Conservation (phyloP, 805 yeast species). For the Metschnikowia proteae region DNA sequence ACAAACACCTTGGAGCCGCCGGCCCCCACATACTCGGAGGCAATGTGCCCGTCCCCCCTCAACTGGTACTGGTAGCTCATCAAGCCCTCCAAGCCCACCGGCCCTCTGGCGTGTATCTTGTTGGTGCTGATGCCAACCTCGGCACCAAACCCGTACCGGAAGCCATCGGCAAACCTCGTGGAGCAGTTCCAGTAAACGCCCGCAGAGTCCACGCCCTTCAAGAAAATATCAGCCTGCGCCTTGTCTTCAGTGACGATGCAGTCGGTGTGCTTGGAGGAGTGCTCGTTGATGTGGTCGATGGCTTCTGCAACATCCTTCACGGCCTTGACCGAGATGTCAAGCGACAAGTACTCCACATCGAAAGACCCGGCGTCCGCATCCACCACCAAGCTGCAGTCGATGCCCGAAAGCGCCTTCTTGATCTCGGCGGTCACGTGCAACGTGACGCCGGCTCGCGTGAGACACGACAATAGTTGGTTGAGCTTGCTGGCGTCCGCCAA, state of each 20-base stretch:
- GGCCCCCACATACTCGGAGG: slow-evolving; percentile 86
- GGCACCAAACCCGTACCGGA: slow-evolving; percentile 96
- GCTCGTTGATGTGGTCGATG: slow-evolving; percentile 79
- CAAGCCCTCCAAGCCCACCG: slow-evolving; percentile 95
- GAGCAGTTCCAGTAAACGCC: slow-evolving; percentile 98
- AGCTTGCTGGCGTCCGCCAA: slow-evolving; percentile 23
- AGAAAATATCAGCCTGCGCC: slow-evolving; percentile 66
- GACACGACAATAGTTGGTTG: slow-evolving; percentile 30
- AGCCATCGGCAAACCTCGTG: slow-evolving; percentile 97
- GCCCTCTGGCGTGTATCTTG: slow-evolving; percentile 97
- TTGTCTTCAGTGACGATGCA: slow-evolving; percentile 78
- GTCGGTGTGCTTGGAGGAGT: slow-evolving; percentile 96
- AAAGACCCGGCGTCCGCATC: slow-evolving; percentile 67
- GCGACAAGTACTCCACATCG: slow-evolving; percentile 75
- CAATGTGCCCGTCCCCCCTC: slow-evolving; percentile 90
- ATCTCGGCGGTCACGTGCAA: slow-evolving; percentile 62
- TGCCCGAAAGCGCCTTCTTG: slow-evolving; percentile 25
- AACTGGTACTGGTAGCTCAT: slow-evolving; percentile 94
- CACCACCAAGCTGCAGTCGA: slow-evolving; percentile 30
- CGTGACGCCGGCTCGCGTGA: slow-evolving; percentile 66
- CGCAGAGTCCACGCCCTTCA: slow-evolving; percentile 86
- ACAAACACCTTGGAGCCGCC: slow-evolving; percentile 80
- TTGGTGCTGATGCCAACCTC: slow-evolving; percentile 98
- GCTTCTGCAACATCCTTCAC: slow-evolving; percentile 64
- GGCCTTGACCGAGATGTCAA: slow-evolving; percentile 73